Percentiles rank a stretch among this genome's conserved stretches.
phyloP scores from a whole-genome alignment of 179 eudicot species.

The Kewa caespitosa region DNA sequence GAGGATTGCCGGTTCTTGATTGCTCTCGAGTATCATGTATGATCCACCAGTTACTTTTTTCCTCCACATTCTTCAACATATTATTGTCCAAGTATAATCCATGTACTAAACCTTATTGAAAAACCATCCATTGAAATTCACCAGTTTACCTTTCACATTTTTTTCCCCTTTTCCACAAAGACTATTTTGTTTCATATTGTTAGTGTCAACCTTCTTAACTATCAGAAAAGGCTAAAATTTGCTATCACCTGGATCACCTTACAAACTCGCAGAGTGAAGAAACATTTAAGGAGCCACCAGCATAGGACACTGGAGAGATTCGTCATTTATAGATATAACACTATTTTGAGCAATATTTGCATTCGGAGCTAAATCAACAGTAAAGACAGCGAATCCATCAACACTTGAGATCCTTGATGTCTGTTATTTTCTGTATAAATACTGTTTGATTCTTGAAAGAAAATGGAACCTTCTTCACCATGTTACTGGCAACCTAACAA shows the following conservation, averaged over 20 bases:
- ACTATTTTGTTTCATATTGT: no score
- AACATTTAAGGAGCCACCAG: background rate
- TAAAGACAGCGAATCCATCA: background rate
- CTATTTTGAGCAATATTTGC: background rate
- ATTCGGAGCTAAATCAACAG: background rate
- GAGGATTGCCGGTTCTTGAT: conserved; percentile 73
- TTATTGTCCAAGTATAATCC: background rate
- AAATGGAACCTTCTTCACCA: background rate
- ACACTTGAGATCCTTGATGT: background rate
- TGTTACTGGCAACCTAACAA: background rate
- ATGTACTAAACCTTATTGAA: background rate
- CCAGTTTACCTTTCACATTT: background rate
- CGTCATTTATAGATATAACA: background rate
- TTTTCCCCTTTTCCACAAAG: no score
- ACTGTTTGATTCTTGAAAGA: background rate
- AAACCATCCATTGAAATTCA: background rate
- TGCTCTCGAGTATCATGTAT: conserved; percentile 73
- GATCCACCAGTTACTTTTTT: conserved; percentile 4
- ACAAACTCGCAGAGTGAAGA: background rate
- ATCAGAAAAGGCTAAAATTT: background rate
- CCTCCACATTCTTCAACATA: background rate
- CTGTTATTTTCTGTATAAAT: background rate
- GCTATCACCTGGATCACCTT: background rate
- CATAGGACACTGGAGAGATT: no score
- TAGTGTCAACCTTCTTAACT: background rate